These are phyloP conservation scores for Tulasnella sp. DNA, from an alignment of 768 basidiomycete species.

Conservation along the genomic window DNA sequence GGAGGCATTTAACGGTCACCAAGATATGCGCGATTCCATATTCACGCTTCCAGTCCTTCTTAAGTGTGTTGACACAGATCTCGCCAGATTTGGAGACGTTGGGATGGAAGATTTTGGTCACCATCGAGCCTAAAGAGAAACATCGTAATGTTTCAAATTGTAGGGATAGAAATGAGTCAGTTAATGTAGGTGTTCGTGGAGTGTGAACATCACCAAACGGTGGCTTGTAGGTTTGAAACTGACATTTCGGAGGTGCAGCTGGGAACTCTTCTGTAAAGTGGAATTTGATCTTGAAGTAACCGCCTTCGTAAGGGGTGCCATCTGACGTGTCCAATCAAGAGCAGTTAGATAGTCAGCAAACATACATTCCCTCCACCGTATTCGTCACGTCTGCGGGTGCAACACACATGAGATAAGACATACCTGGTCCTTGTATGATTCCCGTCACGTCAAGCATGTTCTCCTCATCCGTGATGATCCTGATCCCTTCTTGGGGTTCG, in stretches of 20 bases:
- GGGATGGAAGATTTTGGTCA: constrained; percentile 96
- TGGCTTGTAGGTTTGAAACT: constrained; percentile 4
- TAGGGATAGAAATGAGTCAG: neutral
- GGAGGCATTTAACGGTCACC: constrained; percentile 85
- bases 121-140: constrained; percentile 66
- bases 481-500: constrained; percentile 85
- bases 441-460: constrained; percentile 82
- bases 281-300: constrained; percentile 70
- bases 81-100: constrained; percentile 85
- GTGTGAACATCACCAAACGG: neutral
- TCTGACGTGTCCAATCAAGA: constrained; percentile 26
- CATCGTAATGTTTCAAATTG: too few species aligned
- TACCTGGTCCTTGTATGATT: constrained; percentile 83
- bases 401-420: constrained; percentile 23
- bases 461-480: constrained; percentile 74
- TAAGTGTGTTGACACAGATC: constrained; percentile 94
- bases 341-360: neutral
- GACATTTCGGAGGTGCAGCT: constrained; percentile 88
- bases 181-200: neutral
- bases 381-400: neutral
- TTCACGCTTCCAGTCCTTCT: constrained; percentile 91
- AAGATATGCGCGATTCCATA: constrained; percentile 88
- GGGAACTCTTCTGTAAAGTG: constrained; percentile 91
- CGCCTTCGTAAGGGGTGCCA: constrained; percentile 58
- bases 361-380: neutral